These are phyloP conservation scores for Lentinula sp. DNA, from an alignment of 768 basidiomycete genomes.

Conservation along the genomic window DNA sequence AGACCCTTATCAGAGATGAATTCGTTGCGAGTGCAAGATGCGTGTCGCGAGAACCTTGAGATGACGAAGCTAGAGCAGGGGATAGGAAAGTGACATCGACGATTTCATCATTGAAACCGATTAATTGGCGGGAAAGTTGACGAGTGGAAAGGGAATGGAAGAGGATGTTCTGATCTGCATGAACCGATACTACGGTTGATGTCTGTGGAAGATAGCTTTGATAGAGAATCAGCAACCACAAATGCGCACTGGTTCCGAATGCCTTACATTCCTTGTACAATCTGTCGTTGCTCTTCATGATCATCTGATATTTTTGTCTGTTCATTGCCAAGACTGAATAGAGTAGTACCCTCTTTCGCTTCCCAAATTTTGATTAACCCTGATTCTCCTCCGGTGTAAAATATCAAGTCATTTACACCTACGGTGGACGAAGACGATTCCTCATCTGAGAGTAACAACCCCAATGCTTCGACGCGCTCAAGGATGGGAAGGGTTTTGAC, in stretches of 20 bases:
- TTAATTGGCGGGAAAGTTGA: slow-evolving; percentile 68
- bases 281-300: slow-evolving; percentile 80
- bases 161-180: slow-evolving; percentile 96
- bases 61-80: slow-evolving; percentile 16
- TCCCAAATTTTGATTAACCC: slow-evolving; percentile 87
- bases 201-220: slow-evolving; percentile 62
- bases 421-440: slow-evolving; percentile 38
- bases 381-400: slow-evolving; percentile 91
- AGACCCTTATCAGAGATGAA: slow-evolving; percentile 90
- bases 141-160: slow-evolving; percentile 76
- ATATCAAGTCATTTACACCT: slow-evolving; percentile 39
- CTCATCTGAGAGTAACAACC: slow-evolving; percentile 53
- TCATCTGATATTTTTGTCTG: slow-evolving; percentile 38
- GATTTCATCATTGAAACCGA: slow-evolving; percentile 98
- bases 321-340: slow-evolving; percentile 53
- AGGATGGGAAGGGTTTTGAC: slow-evolving; percentile 77
- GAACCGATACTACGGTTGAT: slow-evolving; percentile 72
- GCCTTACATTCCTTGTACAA: slow-evolving; percentile 76
- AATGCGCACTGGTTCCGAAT: not conserved
- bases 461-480: slow-evolving; percentile 85
- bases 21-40: slow-evolving; percentile 96
- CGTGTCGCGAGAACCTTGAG: slow-evolving; percentile 39
- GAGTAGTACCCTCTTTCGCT: slow-evolving; percentile 53
- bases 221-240: slow-evolving; percentile 12
- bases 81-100: slow-evolving; percentile 83